Evolutionary conservation across 2,329 filamentous ascomycete species (phyloP), one percentile per base, ranked within the genome.

Genomic region (Hypoxylon sp.): DNA sequence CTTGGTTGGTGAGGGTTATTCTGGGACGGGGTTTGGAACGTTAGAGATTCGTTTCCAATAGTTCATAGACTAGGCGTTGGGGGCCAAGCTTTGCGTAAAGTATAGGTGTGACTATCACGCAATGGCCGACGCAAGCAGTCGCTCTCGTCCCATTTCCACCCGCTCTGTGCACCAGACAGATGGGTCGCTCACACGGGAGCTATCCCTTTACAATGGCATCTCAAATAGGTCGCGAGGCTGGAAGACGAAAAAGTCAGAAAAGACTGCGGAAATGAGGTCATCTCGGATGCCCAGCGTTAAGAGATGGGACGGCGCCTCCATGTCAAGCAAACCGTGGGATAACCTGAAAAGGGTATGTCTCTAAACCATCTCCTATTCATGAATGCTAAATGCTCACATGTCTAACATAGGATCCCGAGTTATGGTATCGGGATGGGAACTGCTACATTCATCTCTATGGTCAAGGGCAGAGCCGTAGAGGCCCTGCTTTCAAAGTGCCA

Each of bases 381-480:
- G 35, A 19, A 19, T 42, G 5, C 46, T 53, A 62, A 39, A 24
- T 22, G 19, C 66, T 71, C 11, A 76, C 42, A 31, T 6, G 24
- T 39, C n/a, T 50, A n/a, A 69, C 24, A 9, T 33, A 94, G 92
- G 92, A 94, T 72, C 83, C 87, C 2, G 92, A 94, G 71, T 82
- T 95, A 2, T 94, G 90, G 90, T 84, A 85, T 67, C 82, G 85
- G 10, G 80, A 89, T 69, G 92, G 90, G 13, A 88, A 94, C 75
- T 94, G 92, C 73, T 83, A 89, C 14, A 84, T 94, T 1, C 85
- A 94, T 78, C 82, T 94, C 0, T 90, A 92, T 74, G 86, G 81
- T n/a, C 84, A 85, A 69, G 90, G 90, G 42, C 87, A 88, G 61
- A 92, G 90, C 2, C 85, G 84, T 63, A 83, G 88, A 72, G 90